These are phyloP conservation scores for Trichoderma breve DNA, from an alignment of 2,329 filamentous ascomycete species.

Conservation along the genomic window DNA sequence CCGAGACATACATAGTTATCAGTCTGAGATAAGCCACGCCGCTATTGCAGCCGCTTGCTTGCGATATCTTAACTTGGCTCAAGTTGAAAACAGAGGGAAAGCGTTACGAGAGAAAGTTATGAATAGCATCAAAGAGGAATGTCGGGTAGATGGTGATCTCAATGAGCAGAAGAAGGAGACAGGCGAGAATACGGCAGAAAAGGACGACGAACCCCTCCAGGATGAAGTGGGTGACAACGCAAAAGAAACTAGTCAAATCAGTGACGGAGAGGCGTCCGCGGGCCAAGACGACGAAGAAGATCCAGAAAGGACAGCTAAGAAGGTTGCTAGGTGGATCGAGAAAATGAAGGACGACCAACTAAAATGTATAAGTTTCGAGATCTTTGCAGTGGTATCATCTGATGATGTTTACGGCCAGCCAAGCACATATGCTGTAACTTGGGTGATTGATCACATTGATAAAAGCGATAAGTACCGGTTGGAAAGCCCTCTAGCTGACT, in stretches of 20 bases:
- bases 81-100: background rate
- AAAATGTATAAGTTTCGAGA: background rate
- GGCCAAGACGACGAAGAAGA: background rate
- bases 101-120: background rate
- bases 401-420: background rate
- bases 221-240: background rate
- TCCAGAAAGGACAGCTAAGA: background rate
- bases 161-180: background rate
- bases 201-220: background rate
- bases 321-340: background rate
- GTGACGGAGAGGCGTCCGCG: background rate
- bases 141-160: background rate
- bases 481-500: background rate
- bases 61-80: background rate
- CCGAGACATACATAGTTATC: background rate
- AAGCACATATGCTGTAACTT: background rate
- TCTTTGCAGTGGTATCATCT: background rate
- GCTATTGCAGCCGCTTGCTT: constrained; percentile 6
- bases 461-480: background rate
- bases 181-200: background rate
- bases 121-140: background rate
- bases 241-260: background rate
- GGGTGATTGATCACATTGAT: background rate
- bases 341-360: background rate
- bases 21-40: background rate